phyloP scores from a whole-genome alignment of 2,329 filamentous ascomycete genomes.

The Fusarium sp. region DNA sequence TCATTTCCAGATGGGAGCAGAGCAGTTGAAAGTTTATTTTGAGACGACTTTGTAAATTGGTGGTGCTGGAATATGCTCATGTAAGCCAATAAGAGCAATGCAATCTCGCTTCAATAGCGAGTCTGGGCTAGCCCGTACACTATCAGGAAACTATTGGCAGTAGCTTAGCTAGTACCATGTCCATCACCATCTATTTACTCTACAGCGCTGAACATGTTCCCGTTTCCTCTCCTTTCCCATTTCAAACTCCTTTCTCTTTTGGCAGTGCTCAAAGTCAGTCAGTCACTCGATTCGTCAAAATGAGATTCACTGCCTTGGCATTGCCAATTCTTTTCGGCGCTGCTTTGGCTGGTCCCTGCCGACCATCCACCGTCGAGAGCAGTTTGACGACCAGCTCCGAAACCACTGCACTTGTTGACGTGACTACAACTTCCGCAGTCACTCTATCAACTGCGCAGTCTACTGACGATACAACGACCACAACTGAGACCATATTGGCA shows the following conservation, averaged over 20 bases:
- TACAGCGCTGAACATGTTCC: background rate
- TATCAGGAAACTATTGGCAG: background rate
- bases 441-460: background rate
- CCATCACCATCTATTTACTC: background rate
- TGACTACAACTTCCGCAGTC: background rate
- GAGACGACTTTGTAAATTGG: background rate
- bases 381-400: background rate
- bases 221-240: background rate
- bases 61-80: background rate
- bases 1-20: background rate
- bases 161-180: background rate
- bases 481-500: background rate
- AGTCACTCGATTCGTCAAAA: background rate
- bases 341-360: background rate
- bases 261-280: background rate
- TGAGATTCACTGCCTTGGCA: background rate
- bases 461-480: background rate
- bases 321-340: background rate
- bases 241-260: background rate
- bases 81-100: background rate
- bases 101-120: background rate
- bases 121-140: background rate
- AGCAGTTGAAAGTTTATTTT: background rate
- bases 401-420: background rate
- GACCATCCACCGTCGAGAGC: background rate